These are phyloP conservation scores for Fusarium chaquense DNA, from an alignment of 2,329 filamentous ascomycete species.

Conservation along the genomic window DNA sequence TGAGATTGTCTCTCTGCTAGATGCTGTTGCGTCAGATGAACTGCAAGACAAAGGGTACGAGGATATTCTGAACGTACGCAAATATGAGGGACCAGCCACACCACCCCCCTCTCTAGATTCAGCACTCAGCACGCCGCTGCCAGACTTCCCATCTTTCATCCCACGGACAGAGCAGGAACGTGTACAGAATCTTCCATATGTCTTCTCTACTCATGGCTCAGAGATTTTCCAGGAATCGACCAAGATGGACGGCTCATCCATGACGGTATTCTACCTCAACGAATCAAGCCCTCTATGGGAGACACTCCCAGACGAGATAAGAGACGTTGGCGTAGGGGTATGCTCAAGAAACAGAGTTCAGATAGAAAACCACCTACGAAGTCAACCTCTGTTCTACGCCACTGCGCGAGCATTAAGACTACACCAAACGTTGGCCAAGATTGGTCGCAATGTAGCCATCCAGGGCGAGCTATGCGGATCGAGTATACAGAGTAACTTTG, in stretches of 20 bases:
- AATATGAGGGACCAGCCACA: conserved; percentile 30
- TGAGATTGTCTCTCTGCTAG: conserved; percentile 16
- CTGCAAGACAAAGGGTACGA: conserved; percentile 38
- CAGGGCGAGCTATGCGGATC: conserved; percentile 46
- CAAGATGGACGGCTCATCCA: conserved; percentile 56
- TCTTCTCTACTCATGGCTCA: conserved; percentile 32
- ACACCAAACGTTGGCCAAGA: conserved; percentile 15
- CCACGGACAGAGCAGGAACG: conserved; percentile 44
- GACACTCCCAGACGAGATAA: conserved; percentile 31
- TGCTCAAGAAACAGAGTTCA: conserved; percentile 44
- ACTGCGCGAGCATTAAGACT: conserved; percentile 23
- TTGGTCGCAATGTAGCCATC: conserved; percentile 38
- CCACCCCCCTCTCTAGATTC: neutral
- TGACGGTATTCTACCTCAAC: conserved; percentile 54
- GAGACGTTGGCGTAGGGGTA: conserved; percentile 29
- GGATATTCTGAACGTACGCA: conserved; percentile 33
- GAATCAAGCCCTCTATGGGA: conserved; percentile 34
- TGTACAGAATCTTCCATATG: conserved; percentile 40
- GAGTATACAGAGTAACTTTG: conserved; percentile 42
- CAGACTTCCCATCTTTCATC: conserved; percentile 39
- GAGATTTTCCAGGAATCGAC: conserved; percentile 52
- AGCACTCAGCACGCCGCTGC: neutral
- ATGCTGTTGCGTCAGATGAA: neutral
- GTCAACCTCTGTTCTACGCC: conserved; percentile 35
- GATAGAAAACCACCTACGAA: conserved; percentile 22